Conservation (phyloP, 2,329 filamentous ascomycete genomes). For the Didymella glomerata region DNA sequence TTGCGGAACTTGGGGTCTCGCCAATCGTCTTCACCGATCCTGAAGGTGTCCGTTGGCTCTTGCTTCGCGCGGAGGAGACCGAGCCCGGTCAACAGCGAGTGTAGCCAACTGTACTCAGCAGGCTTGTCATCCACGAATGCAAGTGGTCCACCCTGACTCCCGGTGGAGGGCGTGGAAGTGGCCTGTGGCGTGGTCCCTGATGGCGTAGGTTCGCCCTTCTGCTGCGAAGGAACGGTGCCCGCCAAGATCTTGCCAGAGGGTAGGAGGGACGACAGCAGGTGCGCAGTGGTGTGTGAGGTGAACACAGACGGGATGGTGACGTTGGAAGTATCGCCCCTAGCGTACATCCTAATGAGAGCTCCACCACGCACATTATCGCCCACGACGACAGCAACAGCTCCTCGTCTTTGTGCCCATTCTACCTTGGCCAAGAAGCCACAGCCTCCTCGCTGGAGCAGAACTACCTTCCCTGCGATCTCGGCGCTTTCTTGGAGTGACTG, state of each 20-base stretch:
- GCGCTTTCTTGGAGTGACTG: slow-evolving; percentile 90
- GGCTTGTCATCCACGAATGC: not conserved
- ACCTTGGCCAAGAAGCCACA: slow-evolving; percentile 98
- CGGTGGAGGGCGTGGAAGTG: slow-evolving; percentile 1
- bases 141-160: slow-evolving; percentile 24
- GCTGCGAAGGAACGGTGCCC: slow-evolving; percentile 64
- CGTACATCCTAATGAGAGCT: slow-evolving; percentile 95
- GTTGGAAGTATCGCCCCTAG: slow-evolving; percentile 94
- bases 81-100: slow-evolving; percentile 55
- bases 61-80: slow-evolving; percentile 47
- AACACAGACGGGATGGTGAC: slow-evolving; percentile 94
- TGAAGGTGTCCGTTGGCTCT: slow-evolving; percentile 65
- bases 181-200: not conserved
- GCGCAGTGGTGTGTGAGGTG: slow-evolving; percentile 92
- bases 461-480: slow-evolving; percentile 92
- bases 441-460: slow-evolving; percentile 87
- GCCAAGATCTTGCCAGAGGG: slow-evolving; percentile 58
- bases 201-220: slow-evolving; percentile 62
- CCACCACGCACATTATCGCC: slow-evolving; percentile 92
- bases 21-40: slow-evolving; percentile 89
- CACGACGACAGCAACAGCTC: slow-evolving; percentile 88
- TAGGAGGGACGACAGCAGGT: slow-evolving; percentile 86
- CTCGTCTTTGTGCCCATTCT: slow-evolving; percentile 93
- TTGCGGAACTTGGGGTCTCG: slow-evolving; percentile 77
- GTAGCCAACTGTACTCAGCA: slow-evolving; percentile 54